phyloP scores from a whole-genome alignment of 2,329 filamentous ascomycete genomes.

The Fusarium sp. region DNA sequence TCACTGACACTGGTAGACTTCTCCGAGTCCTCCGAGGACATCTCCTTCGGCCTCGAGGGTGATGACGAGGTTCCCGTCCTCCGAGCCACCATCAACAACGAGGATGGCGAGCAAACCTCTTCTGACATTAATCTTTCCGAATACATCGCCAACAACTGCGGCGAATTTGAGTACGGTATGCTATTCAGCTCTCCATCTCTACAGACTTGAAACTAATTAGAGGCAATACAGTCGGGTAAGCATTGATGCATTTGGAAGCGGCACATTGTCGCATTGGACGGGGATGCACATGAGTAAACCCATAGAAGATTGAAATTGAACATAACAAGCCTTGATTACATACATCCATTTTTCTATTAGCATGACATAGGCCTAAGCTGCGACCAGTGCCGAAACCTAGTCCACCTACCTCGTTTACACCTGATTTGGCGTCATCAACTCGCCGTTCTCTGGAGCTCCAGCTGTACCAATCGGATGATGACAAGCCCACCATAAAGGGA shows the following conservation, averaged over 20 bases:
- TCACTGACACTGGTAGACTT: conserved; percentile 50
- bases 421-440: not conserved
- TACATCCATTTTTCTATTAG: not conserved
- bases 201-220: not conserved
- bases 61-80: conserved; percentile 62
- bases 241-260: not conserved
- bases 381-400: not conserved
- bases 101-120: conserved; percentile 53
- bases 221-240: not conserved
- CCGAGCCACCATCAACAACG: conserved; percentile 58
- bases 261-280: not conserved
- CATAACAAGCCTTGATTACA: not conserved
- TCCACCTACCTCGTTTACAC: not conserved
- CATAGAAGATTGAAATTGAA: not conserved
- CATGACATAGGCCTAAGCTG: not conserved
- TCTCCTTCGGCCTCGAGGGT: conserved; percentile 63
- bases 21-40: conserved; percentile 56
- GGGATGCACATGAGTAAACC: not conserved
- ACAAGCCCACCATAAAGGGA: not conserved
- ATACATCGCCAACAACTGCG: conserved; percentile 64
- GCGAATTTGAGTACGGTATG: conserved; percentile 41
- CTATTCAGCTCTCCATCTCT: not conserved
- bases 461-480: not conserved
- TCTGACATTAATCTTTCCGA: conserved; percentile 67
- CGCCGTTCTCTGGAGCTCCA: not conserved